Conservation (phyloP, 345 rosid genomes). For the Aurinia saxatilis region DNA sequence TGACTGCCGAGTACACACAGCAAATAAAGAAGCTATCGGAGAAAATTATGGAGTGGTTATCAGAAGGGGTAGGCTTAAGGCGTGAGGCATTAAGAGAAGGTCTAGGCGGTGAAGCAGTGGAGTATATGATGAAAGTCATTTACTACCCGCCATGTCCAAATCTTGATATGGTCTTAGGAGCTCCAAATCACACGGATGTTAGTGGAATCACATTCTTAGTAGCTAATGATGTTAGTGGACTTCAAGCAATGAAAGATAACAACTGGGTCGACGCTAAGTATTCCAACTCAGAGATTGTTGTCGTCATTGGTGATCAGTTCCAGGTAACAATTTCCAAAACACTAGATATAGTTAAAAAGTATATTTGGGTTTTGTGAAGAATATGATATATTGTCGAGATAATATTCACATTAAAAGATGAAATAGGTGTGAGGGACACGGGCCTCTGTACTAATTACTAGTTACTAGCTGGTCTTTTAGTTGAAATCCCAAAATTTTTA, state of each 20-base stretch:
- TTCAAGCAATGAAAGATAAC: constrained; percentile 54
- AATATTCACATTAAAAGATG: too few species aligned
- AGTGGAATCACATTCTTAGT: constrained; percentile 50
- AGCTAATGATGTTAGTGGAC: constrained; percentile 57
- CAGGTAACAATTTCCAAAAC: constrained; percentile 25
- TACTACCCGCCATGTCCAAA: constrained; percentile 73
- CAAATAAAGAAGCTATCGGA: constrained; percentile 37
- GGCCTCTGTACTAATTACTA: too few species aligned
- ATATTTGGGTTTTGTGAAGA: neutral
- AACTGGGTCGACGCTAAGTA: constrained; percentile 46
- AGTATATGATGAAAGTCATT: constrained; percentile 53
- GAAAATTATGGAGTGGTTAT: constrained; percentile 37
- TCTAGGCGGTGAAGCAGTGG: constrained; percentile 45
- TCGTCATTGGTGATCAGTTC: constrained; percentile 64
- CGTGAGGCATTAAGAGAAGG: constrained; percentile 39
- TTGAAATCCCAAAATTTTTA: too few species aligned
- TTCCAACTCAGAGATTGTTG: constrained; percentile 42
- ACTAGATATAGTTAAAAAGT: too few species aligned
- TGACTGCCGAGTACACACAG: constrained; percentile 57
- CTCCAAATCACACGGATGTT: constrained; percentile 53
- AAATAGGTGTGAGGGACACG: too few species aligned
- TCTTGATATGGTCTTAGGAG: constrained; percentile 51
- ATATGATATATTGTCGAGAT: too few species aligned
- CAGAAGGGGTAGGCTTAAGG: constrained; percentile 53
- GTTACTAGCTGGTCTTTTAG: too few species aligned